phyloP scores from a whole-genome alignment of 305 asterid species.

The Fraxinus nigra region DNA sequence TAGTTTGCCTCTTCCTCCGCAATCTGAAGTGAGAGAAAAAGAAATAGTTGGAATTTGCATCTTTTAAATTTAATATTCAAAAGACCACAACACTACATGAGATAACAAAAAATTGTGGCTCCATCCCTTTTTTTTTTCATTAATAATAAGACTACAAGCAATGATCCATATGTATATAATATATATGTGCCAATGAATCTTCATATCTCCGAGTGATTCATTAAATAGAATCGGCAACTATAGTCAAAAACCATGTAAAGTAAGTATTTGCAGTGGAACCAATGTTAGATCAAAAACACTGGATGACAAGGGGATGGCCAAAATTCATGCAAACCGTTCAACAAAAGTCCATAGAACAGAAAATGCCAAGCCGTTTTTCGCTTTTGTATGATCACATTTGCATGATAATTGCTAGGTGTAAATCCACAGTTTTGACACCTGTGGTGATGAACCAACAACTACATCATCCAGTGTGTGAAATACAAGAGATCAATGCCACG shows the following conservation, averaged over 20 bases:
- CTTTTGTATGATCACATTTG: neutral
- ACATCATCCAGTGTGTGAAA: slow-evolving; percentile 16
- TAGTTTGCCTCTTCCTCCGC: slow-evolving; percentile 60
- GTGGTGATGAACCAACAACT: slow-evolving; percentile 9
- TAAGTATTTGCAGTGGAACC: slow-evolving; percentile 6
- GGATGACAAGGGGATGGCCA: slow-evolving; percentile 3
- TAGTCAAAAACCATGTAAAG: neutral
- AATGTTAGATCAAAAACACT: slow-evolving; percentile 1
- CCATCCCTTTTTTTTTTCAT: neutral
- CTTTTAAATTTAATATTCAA: slow-evolving; percentile 26
- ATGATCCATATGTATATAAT: neutral
- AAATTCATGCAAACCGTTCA: slow-evolving; percentile 17
- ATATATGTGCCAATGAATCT: neutral
- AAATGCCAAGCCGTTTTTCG: slow-evolving; percentile 16
- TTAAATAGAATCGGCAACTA: slow-evolving; percentile 1
- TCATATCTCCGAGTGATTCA: neutral
- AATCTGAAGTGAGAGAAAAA: slow-evolving; percentile 42
- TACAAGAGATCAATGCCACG: slow-evolving; percentile 13
- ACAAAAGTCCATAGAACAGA: slow-evolving; percentile 9
- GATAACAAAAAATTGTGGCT: slow-evolving; percentile 10
- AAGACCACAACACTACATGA: slow-evolving; percentile 13
- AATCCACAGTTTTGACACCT: slow-evolving; percentile 14
- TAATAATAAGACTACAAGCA: neutral
- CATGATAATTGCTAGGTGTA: slow-evolving; percentile 13
- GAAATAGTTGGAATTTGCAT: slow-evolving; percentile 55